These are phyloP conservation scores for Metschnikowia chrysomelidarum DNA, from an alignment of 805 yeast species.

Conservation along the genomic window DNA sequence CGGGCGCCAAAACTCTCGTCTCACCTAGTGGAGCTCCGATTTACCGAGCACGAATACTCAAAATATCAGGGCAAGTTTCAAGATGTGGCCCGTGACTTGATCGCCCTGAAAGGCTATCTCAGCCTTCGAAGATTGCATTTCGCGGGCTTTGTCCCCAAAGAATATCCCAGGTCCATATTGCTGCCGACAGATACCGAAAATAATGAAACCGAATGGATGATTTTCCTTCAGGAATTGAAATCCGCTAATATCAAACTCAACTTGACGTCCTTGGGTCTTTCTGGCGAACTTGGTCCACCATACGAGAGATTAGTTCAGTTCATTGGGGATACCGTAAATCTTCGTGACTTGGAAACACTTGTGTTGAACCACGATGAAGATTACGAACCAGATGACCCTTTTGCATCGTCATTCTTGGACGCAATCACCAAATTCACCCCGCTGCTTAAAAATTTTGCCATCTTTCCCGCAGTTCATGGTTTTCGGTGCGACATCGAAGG, in stretches of 20 bases:
- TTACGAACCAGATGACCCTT: conserved; percentile 2
- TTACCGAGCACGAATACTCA: conserved; percentile 5
- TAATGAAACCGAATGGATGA: conserved; percentile 25
- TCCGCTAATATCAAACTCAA: conserved; percentile 4
- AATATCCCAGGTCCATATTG: too few relatives aligned
- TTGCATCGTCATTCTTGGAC: too few relatives aligned
- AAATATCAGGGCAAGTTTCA: conserved; percentile 1
- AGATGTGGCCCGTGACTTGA: conserved; percentile 7
- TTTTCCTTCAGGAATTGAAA: conserved; percentile 17
- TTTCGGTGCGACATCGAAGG: conserved; percentile 13
- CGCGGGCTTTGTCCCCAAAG: too few relatives aligned
- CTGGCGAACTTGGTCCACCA: conserved; percentile 22
- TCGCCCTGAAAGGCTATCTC: conserved; percentile 4
- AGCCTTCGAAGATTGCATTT: conserved; percentile 18
- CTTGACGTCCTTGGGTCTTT: conserved; percentile 19
- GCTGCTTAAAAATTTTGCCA: conserved; percentile 9
- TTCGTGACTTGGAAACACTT: conserved; percentile 15
- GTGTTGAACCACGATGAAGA: conserved; percentile 21
- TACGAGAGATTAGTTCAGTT: conserved; percentile 13
- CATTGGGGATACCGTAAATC: conserved; percentile 16
- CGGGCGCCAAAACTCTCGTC: conserved; percentile 1
- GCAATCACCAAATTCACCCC: conserved; percentile 8
- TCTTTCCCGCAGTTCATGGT: conserved; percentile 13
- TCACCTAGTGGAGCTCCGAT: conserved; percentile 9
- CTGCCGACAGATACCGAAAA: too few relatives aligned